Base-by-base conservation (phyloP, 2,329 filamentous ascomycete genomes). In the Tolypocladium sp. region DNA sequence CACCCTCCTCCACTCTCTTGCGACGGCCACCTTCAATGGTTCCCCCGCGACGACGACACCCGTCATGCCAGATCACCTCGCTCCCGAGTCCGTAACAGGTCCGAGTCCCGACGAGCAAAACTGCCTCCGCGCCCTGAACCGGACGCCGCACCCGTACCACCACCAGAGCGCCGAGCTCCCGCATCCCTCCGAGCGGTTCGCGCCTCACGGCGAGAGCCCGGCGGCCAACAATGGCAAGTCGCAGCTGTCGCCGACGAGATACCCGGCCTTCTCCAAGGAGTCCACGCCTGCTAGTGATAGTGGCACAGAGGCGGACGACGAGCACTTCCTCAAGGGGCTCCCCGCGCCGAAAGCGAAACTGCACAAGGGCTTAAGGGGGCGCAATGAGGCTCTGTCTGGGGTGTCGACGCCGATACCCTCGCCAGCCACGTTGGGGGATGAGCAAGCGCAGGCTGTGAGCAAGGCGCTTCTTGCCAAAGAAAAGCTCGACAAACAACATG, bases 241-340 rank as follows among this genome's bases (percentile, higher is more conserved):
- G 57, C 63, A 62, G 35, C 59, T 61, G n/a, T 68, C 70, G 37
- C 65, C 65, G 9, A 65, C 66, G 30, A 57, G 59, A n/a, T 66
- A 60, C 55, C 61, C 66, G n/a, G 64, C 67, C 52, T 73, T 77
- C 62, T 71, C 76, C 60, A 80, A 78, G 63, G 80, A 83, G 57
- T 84, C 83, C 5, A 79, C 81, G 1, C 81, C 85, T 2, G 84
- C 83, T 13, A 96, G 91, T 71, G 92, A 96, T 65, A 96, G 92
- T 71, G 93, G 93, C 30, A 96, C 92, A 22, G 93, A 97, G 71
- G 93, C 93, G 44, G 93, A 97, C 68, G 93, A 97, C 75, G 93
- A 97, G 72, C 89, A 92, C 63, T 87, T 93, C 65, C 79, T 96
- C 59, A 94, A 89, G 71, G 89, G 92, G 0, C 76, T 97, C 27